A percentile compares a stretch with the other conserved stretches of the same genome.
Conservation (phyloP, 129 eudicot species). For the Oenanthe sinensis region DNA sequence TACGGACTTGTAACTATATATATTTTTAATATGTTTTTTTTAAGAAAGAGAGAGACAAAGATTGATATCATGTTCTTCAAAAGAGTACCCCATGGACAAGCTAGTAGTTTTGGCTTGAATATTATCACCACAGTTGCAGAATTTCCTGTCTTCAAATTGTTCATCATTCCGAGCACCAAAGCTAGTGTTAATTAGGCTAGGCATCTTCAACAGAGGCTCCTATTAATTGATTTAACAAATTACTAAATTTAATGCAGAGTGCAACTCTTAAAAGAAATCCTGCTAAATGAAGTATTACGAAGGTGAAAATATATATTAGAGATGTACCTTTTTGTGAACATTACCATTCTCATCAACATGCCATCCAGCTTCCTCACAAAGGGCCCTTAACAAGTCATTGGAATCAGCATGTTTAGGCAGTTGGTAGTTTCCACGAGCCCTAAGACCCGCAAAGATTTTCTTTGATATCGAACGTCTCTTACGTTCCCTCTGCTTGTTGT, state of each 20-base stretch:
- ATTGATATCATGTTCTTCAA: not conserved
- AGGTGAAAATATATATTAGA: not conserved
- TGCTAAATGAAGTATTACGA: not conserved
- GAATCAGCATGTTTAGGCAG: constrained; percentile 41
- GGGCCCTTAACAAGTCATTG: constrained; percentile 37
- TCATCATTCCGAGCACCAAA: not conserved
- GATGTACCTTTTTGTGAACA: constrained; percentile 24
- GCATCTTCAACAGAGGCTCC: not conserved
- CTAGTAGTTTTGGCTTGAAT: not conserved
- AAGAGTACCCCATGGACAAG: constrained; percentile 6
- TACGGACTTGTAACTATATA: not conserved
- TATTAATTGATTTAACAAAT: not conserved
- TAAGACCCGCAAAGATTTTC: constrained; percentile 39
- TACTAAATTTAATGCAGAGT: not conserved
- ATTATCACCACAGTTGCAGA: not conserved
- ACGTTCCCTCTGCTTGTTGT: constrained; percentile 36
- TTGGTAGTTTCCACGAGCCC: constrained; percentile 33
- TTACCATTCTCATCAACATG: constrained; percentile 46
- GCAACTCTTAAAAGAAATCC: not conserved
- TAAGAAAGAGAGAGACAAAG: constrained; percentile 8
- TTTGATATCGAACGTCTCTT: constrained; percentile 24
- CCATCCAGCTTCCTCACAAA: constrained; percentile 52
- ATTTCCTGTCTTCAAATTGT: not conserved
- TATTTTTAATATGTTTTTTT: not conserved
- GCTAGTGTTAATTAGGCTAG: constrained; percentile 4